phyloP scores from a whole-genome alignment of 202 grass and related monocot genomes.

The Brachypodium distachyon region DNA sequence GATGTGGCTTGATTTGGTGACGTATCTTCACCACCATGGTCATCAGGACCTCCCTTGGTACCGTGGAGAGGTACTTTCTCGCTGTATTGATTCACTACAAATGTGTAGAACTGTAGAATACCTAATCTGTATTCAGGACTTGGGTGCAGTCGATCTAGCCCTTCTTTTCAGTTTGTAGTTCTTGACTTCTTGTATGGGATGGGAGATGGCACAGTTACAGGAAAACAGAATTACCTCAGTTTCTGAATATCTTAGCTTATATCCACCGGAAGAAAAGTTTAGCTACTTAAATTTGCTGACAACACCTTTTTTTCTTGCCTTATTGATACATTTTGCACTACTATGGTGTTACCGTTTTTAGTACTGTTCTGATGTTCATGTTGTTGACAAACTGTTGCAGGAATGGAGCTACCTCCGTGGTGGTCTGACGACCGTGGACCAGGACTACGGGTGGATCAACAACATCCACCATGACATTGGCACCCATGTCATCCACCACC shows the following conservation, averaged over 20 bases:
- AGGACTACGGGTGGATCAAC: conserved; percentile 92
- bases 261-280: neutral
- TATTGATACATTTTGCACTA: neutral
- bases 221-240: neutral
- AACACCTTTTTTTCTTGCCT: neutral
- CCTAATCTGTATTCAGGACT: neutral
- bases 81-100: neutral
- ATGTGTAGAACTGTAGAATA: neutral
- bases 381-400: neutral
- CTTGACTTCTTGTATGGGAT: neutral
- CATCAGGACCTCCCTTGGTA: conserved; percentile 81
- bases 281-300: neutral
- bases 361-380: neutral
- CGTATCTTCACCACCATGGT: conserved; percentile 92
- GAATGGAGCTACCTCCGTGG: conserved; percentile 96
- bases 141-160: neutral
- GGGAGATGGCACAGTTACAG: neutral
- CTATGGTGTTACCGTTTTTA: neutral
- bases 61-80: conserved; percentile 48
- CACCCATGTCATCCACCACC: conserved; percentile 94
- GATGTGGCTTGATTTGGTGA: conserved; percentile 84
- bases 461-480: conserved; percentile 92
- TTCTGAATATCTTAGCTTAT: neutral
- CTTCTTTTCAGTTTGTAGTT: neutral
- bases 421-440: conserved; percentile 63